Base-by-base conservation (phyloP, 1,284 basidiomycete genomes). In the Kwoniella shivajii region DNA sequence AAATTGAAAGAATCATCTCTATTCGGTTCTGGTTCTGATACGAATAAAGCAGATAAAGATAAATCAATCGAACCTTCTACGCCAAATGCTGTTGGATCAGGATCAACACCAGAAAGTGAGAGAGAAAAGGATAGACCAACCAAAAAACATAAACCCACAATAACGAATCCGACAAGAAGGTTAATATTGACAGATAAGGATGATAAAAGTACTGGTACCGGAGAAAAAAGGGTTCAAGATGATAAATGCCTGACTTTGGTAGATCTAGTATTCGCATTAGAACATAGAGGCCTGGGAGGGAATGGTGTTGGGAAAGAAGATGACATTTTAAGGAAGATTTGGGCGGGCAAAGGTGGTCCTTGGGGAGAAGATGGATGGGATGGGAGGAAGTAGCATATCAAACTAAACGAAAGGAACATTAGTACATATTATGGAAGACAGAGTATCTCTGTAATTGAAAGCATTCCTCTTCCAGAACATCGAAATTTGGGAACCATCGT, bases 211-310 rank as follows among this genome's bases (percentile, higher is more conserved):
- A 61, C 55, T 22, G 37, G 22, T 22, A 22, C 22, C 2, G 61
- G 59, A 33, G 66, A 64, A 41, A 60, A 54, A 20, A 60, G 59
- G 44, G 63, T 70, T 0, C 44, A 58, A 24, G 74, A 75, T 59
- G 72, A 75, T 50, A 59, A 59, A 33, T 72, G 66, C 5, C 51
- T 76, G 11, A 75, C 74, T 9, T 26, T 71, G 30, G 61, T 65
- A 16, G 74, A 76, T 55, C 38, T 75, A 34, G 52, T 70, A 26
- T 76, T 74, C 58, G 74, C 71, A n/a, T 51, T 76, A 39, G 73
- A 75, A 48, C 64, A 66, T 54, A 70, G 71, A 26, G 66, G 65
- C 1, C 29, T 59, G 10, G 68, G 66, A 1, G 60, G 59, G n/a
- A 73, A 67, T 0, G 73, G 69, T 2, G 57, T 61, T 22, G 54